phyloP scores from a whole-genome alignment of 352 stramenopile species.

The Achlya hypogyna region DNA sequence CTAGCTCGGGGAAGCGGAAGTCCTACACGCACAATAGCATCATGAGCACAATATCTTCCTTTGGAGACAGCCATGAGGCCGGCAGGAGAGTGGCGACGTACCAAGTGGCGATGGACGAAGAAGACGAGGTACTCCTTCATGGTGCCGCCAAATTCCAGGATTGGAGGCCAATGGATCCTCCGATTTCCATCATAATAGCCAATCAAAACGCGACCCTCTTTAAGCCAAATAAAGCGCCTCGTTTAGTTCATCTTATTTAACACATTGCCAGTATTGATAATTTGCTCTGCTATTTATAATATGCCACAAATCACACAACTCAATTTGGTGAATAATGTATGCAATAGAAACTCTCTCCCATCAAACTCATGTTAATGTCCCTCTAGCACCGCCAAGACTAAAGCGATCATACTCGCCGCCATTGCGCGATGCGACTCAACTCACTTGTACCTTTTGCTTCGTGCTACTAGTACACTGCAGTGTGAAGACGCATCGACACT shows the following conservation, averaged over 20 bases:
- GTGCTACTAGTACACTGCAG: too few relatives aligned
- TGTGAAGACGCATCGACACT: too few relatives aligned
- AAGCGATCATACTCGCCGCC: too few relatives aligned
- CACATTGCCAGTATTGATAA: too few relatives aligned
- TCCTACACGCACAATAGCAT: slow-evolving; percentile 18
- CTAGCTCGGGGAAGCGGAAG: slow-evolving; percentile 74
- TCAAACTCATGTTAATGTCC: background rate
- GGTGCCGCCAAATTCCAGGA: background rate
- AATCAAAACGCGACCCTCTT: background rate
- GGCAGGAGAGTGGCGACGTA: background rate
- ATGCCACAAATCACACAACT: too few relatives aligned
- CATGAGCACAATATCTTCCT: background rate
- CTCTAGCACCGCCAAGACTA: background rate
- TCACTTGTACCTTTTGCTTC: too few relatives aligned
- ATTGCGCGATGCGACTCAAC: too few relatives aligned
- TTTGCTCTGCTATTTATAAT: too few relatives aligned
- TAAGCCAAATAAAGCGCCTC: background rate
- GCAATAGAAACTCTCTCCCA: background rate
- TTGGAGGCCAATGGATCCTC: background rate
- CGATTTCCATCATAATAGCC: background rate
- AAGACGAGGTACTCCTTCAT: slow-evolving; percentile 61
- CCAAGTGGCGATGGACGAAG: slow-evolving; percentile 75
- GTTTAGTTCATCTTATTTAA: too few relatives aligned
- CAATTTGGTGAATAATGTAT: too few relatives aligned
- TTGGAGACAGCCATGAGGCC: too few relatives aligned